A percentile compares a stretch with the other conserved stretches of the same genome.
phyloP scores from a whole-genome alignment of 1,284 basidiomycete species.

The Irpex sp. region DNA sequence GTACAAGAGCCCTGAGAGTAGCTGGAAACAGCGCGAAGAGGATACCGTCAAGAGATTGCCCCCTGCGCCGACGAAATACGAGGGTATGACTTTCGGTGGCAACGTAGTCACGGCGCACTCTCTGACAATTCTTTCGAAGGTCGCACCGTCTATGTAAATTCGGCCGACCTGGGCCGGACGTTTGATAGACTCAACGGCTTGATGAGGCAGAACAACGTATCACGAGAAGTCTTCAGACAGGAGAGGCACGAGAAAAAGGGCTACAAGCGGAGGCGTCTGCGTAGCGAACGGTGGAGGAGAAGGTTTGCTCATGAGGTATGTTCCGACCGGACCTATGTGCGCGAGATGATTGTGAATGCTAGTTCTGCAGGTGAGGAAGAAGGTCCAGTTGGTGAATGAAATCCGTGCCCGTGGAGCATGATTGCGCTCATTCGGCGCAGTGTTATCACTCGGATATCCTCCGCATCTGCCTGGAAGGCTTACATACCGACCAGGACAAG shows the following conservation, averaged over 20 bases:
- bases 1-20: slow-evolving; percentile 10
- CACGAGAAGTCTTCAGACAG: slow-evolving; percentile 42
- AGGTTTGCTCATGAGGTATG: slow-evolving; percentile 67
- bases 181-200: slow-evolving; percentile 49
- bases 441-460: neutral
- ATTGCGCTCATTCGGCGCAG: slow-evolving; percentile 8
- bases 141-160: slow-evolving; percentile 42
- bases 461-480: neutral
- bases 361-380: slow-evolving; percentile 54
- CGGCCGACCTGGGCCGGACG: slow-evolving; percentile 37
- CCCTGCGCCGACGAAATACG: slow-evolving; percentile 19
- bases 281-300: slow-evolving; percentile 63
- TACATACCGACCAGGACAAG: neutral
- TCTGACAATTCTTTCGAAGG: slow-evolving; percentile 31
- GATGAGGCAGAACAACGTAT: slow-evolving; percentile 54
- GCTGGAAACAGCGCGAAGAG: slow-evolving; percentile 18
- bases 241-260: slow-evolving; percentile 74
- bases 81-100: slow-evolving; percentile 16
- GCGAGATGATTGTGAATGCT: slow-evolving; percentile 15
- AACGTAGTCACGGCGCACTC: slow-evolving; percentile 10
- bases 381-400: slow-evolving; percentile 45
- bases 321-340: slow-evolving; percentile 19
- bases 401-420: slow-evolving; percentile 46
- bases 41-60: slow-evolving; percentile 11
- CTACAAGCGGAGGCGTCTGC: slow-evolving; percentile 58